Percentiles rank a stretch among this genome's conserved stretches.
phyloP scores from a whole-genome alignment of 306 rosid species.

The Chamaecrista fasciculata region DNA sequence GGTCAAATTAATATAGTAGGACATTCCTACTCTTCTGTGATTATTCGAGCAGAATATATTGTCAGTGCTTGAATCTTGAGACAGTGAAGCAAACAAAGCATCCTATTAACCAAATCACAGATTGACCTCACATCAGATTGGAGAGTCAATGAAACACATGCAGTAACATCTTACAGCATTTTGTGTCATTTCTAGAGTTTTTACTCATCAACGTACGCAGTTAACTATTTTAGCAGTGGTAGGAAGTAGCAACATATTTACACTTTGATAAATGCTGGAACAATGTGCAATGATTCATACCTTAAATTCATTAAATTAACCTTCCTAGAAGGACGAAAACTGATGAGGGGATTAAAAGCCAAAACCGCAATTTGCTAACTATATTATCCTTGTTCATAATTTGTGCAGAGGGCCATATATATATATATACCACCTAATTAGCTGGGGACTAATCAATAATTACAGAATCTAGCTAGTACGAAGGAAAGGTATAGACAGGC shows the following conservation, averaged over 20 bases:
- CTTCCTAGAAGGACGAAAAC: background rate
- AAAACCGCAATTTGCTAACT: constrained; percentile 10
- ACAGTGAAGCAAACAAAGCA: background rate
- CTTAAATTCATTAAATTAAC: background rate
- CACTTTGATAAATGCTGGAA: background rate
- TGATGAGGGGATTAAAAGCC: background rate
- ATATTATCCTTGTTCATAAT: background rate
- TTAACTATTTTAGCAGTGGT: too few relatives aligned
- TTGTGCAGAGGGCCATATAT: background rate
- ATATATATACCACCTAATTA: background rate
- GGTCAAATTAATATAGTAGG: background rate
- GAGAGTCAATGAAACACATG: background rate
- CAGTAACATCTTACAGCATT: background rate
- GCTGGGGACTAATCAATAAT: background rate
- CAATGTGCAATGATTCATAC: background rate
- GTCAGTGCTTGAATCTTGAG: background rate
- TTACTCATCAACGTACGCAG: too few relatives aligned
- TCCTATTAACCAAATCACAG: background rate
- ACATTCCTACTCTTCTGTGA: background rate
- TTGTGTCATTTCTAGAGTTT: too few relatives aligned
- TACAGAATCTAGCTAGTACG: constrained; percentile 9
- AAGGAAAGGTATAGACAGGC: constrained; percentile 4
- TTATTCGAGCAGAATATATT: background rate
- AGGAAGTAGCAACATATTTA: too few relatives aligned
- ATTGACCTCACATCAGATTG: background rate